Evolutionary conservation across 441 rosid genomes (phyloP).

Genomic region (Populus hybrid): DNA sequence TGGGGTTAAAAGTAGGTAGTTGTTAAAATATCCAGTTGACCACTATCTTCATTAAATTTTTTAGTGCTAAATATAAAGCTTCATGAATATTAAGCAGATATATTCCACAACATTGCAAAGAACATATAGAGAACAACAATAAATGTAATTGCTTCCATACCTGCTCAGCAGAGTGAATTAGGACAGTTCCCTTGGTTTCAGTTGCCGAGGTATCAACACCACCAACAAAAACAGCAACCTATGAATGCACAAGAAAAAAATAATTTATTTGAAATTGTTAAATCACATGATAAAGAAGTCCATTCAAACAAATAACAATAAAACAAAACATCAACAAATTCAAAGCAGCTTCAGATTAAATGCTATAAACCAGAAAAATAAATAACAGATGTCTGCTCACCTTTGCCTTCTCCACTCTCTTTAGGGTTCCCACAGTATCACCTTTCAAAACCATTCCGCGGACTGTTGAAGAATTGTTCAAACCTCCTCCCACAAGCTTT

Average conservation of each 20-base stretch:
- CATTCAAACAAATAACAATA: not conserved
- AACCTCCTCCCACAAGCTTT: slow-evolving; percentile 92
- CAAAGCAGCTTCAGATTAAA: not conserved
- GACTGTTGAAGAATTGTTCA: slow-evolving; percentile 73
- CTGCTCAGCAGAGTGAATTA: slow-evolving; percentile 92
- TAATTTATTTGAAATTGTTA: not conserved
- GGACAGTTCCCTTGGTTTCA: slow-evolving; percentile 96
- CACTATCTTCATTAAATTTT: not conserved
- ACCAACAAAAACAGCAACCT: slow-evolving; percentile 97
- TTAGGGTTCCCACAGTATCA: slow-evolving; percentile 85
- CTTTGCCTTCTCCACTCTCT: slow-evolving; percentile 83
- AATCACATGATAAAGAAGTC: not conserved
- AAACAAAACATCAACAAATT: not conserved
- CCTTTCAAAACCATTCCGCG: slow-evolving; percentile 92
- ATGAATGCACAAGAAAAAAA: slow-evolving; percentile 13
- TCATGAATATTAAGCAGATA: not conserved
- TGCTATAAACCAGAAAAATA: not conserved
- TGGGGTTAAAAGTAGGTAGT: slow-evolving; percentile 13
- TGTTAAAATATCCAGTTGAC: not conserved
- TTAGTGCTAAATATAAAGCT: not conserved
- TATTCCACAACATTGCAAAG: not conserved
- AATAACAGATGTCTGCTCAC: slow-evolving; percentile 31
- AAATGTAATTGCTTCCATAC: slow-evolving; percentile 29
- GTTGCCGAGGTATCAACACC: slow-evolving; percentile 97
- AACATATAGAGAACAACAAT: not conserved